Conservation (phyloP, 208 protist genomes). For the Wallacemonas rigidus region DNA sequence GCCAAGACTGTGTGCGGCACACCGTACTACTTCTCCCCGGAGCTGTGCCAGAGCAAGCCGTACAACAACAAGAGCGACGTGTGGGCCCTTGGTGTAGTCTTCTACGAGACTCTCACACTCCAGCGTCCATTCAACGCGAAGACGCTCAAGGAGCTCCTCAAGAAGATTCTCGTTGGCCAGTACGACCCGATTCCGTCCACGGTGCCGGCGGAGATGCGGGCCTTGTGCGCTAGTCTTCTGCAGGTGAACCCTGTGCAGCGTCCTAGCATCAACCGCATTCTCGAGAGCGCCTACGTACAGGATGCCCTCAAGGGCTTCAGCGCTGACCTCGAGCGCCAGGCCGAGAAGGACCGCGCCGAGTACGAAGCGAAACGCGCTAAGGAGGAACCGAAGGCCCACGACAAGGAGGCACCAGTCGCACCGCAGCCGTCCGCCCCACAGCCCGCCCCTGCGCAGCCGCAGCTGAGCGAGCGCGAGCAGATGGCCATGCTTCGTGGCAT, state of each 20-base stretch:
- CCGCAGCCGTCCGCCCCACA: conserved; percentile 18
- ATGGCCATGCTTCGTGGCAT: conserved; percentile 90
- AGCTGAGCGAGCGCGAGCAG: conserved; percentile 83
- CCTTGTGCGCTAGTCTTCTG: conserved; percentile 77
- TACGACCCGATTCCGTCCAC: conserved; percentile 85
- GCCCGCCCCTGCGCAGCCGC: conserved; percentile 34
- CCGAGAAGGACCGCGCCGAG: conserved; percentile 79
- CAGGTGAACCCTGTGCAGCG: conserved; percentile 82
- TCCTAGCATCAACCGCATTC: conserved; percentile 89
- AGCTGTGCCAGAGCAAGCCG: conserved; percentile 94
- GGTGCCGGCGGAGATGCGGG: conserved; percentile 79
- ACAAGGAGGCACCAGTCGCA: conserved; percentile 8
- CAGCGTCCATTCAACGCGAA: conserved; percentile 89
- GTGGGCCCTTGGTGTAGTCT: conserved; percentile 91
- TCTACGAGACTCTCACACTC: conserved; percentile 92
- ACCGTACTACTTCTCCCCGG: conserved; percentile 96
- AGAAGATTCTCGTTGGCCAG: conserved; percentile 88
- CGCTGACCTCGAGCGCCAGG: conserved; percentile 81
- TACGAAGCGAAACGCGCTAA: conserved; percentile 63
- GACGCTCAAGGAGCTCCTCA: conserved; percentile 88
- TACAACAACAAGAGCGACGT: conserved; percentile 96
- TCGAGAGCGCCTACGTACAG: conserved; percentile 87
- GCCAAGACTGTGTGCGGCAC: conserved; percentile 95
- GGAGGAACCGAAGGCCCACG: conserved; percentile 19
- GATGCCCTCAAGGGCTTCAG: conserved; percentile 78